Base-by-base conservation (phyloP, 2,329 filamentous ascomycete genomes). In the Sporothrix phasma region DNA sequence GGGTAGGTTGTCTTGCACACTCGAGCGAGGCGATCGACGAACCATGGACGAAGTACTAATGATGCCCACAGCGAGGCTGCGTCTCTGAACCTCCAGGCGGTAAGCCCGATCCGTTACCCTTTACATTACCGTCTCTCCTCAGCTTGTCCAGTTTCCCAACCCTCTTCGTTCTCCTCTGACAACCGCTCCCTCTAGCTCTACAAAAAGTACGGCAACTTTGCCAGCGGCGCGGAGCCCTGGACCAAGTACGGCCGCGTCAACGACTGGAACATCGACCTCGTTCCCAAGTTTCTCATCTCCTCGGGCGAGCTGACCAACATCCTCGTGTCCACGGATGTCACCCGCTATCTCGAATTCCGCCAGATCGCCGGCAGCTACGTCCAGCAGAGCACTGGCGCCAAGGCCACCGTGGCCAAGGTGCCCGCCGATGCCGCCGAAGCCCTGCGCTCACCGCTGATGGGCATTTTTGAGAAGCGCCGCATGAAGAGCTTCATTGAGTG, bases 191-290 rank as follows among this genome's bases (percentile, higher is more conserved):
- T 7, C 67, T 66, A 95, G 91, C 89, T 99, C 72, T 97, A 96
- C 85, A 96, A 94, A 81, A 95, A 92, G 77, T 95, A 96, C 77
- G 90, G 90, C 76, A 94, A 94, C 81, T 90, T 86, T 74, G 76
- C 79, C 66, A 75, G 83, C 67, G 90, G 89, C 71, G 88, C 92
- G 74, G 90, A 97, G 81, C 92, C 93, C 69, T 97, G 94, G 94
- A 93, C 95, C 82, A 92, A 96, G 78, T 97, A 97, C 76, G 93
- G 93, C 72, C 89, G 94, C 66, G 82, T 87, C 75, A 97, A 97
- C 79, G 93, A 97, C 84, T 99, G 94, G 94, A 97, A 97, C 82
- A 95, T 99, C 77, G 95, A 99, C 75, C 84, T 99, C 67, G 92
- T 99, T 58, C 93, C 94, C 70, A 99, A 99, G 84, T 88, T 99